These are phyloP conservation scores for Pascua guehoae DNA, from an alignment of 1,284 basidiomycete species.

Conservation along the genomic window DNA sequence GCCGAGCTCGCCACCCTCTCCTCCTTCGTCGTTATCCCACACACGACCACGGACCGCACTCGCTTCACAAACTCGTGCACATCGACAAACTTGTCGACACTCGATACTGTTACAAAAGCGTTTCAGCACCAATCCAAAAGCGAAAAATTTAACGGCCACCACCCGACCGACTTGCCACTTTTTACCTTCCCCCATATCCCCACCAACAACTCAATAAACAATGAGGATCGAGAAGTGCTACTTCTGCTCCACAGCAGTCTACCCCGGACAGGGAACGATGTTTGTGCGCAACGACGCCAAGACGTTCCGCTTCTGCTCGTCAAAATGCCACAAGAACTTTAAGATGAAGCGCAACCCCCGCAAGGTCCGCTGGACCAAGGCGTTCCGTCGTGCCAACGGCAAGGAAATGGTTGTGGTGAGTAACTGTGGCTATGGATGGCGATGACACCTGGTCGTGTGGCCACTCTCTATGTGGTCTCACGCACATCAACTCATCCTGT, in stretches of 20 bases:
- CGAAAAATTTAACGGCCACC: neutral
- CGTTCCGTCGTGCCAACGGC: conserved; percentile 96
- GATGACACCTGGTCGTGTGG: neutral
- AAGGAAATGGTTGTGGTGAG: conserved; percentile 99
- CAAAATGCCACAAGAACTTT: conserved; percentile 99
- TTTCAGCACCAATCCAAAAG: neutral
- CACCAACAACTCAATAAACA: conserved; percentile 4
- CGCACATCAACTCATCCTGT: too few species aligned
- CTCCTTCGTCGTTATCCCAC: neutral
- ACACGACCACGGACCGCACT: neutral
- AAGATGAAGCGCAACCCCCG: conserved; percentile 99
- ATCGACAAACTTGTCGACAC: too few species aligned
- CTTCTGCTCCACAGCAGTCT: conserved; percentile 86
- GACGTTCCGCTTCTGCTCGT: conserved; percentile 92
- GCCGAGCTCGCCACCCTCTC: too few species aligned
- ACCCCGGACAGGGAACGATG: conserved; percentile 90
- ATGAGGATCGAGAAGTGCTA: conserved; percentile 89
- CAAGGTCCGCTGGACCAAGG: conserved; percentile 99
- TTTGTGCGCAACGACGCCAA: conserved; percentile 97
- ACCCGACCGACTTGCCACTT: conserved; percentile 3
- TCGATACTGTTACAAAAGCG: too few species aligned
- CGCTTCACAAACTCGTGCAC: neutral
- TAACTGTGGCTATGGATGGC: conserved; percentile 7
- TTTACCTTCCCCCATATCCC: conserved; percentile 1
- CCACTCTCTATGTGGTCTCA: too few species aligned